A percentile compares a stretch with the other conserved stretches of the same genome.
These are phyloP conservation scores for Biscutella laevigata DNA, from an alignment of 441 rosid species.

Conservation along the genomic window DNA sequence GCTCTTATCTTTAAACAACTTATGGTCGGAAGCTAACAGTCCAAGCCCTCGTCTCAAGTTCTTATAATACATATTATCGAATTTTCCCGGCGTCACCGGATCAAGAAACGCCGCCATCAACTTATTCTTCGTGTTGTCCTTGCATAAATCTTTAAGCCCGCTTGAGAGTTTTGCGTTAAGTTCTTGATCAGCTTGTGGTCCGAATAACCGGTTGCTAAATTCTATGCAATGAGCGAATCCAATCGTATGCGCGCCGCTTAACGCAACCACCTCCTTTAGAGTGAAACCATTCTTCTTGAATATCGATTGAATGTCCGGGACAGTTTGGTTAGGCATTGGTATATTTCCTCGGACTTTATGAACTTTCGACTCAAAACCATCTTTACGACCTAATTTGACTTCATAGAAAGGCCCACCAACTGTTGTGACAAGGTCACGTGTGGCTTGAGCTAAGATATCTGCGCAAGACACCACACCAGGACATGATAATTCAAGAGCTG, in stretches of 20 bases:
- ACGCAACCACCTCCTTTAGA: slow-evolving; percentile 39
- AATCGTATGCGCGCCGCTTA: slow-evolving; percentile 40
- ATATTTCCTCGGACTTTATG: slow-evolving; percentile 25
- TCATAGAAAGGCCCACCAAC: slow-evolving; percentile 39
- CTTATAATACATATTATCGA: slow-evolving; percentile 51
- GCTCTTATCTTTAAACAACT: slow-evolving; percentile 28
- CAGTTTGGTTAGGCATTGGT: slow-evolving; percentile 25
- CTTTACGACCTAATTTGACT: slow-evolving; percentile 34
- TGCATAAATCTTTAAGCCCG: slow-evolving; percentile 33
- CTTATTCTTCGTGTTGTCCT: slow-evolving; percentile 15
- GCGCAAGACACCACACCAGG: slow-evolving; percentile 37
- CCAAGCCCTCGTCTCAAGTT: slow-evolving; percentile 44
- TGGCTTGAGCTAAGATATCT: slow-evolving; percentile 36
- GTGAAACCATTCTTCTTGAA: slow-evolving; percentile 32
- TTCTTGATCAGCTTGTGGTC: slow-evolving; percentile 27
- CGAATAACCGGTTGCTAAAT: slow-evolving; percentile 31
- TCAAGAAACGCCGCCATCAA: slow-evolving; percentile 51
- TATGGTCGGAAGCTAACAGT: slow-evolving; percentile 33
- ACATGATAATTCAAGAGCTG: slow-evolving; percentile 37
- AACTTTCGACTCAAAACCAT: slow-evolving; percentile 29
- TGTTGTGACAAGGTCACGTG: slow-evolving; percentile 39
- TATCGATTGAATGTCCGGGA: slow-evolving; percentile 16
- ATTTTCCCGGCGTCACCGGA: slow-evolving; percentile 44
- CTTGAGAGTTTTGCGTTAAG: slow-evolving; percentile 29
- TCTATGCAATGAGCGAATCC: slow-evolving; percentile 42